Base-by-base conservation (phyloP, 2,329 filamentous ascomycete species). In the Cyphellophora attinorum region DNA sequence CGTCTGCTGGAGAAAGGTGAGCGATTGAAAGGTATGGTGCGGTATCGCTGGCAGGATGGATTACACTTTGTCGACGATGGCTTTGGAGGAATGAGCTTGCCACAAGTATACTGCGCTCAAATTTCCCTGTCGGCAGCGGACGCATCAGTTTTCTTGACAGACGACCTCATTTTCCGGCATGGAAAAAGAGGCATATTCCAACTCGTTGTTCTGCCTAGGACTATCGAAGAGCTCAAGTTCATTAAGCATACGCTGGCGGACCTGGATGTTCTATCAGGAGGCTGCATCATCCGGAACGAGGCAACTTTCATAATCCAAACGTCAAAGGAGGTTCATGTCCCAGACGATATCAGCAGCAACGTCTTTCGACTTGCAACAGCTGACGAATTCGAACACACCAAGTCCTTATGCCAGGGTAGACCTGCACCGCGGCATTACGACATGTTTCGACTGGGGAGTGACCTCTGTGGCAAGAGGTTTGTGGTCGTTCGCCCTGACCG, bases 91-190 rank as follows among this genome's bases (percentile, higher is more conserved):
- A 16, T 49, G 3, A 51, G 40, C 14, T 47, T 59, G 8, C 53
- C 54, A 3, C 57, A 59, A 34, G 51, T 56, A 2, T 60, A 56
- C 34, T 54, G 53, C 36, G 42, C 39, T 11, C 18, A 44, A 2
- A n/a, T 44, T 6, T 23, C 18, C n/a, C 28, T 12, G 6, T 25
- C 21, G 21, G 8, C 21, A 25, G 12, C 11, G 11, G 25, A 32
- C 6, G 19, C 27, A 4, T 19, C 21, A 5, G 33, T 53, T 6
- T 29, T 31, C 5, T 56, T 58, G 31, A 57, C 51, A 4, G 56
- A 59, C 25, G 53, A 57, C 35, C 46, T 52, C 1, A 45, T 58
- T 5, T 57, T 53, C 32, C 19, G 21, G 3, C 28, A 30, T 3
- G 19, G 33, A n/a, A 25, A 33, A 19, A 37, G 19, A n/a, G 25